A percentile compares a stretch with the other conserved stretches of the same genome.
Conservation (phyloP, 2,329 filamentous ascomycete genomes). For the Ceratocystis variospora region DNA sequence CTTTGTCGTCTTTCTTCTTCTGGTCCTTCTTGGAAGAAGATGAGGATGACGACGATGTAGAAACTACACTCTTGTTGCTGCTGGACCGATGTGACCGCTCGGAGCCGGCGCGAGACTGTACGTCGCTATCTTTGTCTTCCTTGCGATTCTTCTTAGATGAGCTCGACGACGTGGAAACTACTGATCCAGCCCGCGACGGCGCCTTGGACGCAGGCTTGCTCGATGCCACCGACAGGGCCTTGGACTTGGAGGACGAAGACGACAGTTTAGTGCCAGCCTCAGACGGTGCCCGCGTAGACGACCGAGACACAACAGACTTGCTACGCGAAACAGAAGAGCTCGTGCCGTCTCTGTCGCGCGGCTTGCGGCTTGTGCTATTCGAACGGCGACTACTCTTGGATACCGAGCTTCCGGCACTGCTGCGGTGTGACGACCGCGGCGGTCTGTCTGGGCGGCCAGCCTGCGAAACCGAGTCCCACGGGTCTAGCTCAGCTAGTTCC, state of each 20-base stretch:
- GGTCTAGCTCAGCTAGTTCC: conserved; percentile 31
- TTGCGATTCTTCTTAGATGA: conserved; percentile 25
- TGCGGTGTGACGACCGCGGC: conserved; percentile 19
- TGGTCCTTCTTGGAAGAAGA: conserved; percentile 3
- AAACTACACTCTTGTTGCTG: conserved; percentile 21
- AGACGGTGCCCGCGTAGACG: neutral
- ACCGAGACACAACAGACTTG: conserved; percentile 9
- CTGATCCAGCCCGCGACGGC: conserved; percentile 9
- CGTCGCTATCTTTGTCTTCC: conserved; percentile 28
- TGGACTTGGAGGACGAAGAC: conserved; percentile 7
- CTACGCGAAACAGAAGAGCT: conserved; percentile 16
- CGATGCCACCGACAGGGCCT: neutral
- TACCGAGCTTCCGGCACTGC: conserved; percentile 12
- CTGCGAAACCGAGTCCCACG: conserved; percentile 21
- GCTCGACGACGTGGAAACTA: conserved; percentile 21
- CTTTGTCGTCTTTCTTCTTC: conserved; percentile 24
- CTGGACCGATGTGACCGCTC: conserved; percentile 5
- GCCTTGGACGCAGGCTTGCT: conserved; percentile 5
- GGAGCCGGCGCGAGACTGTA: neutral
- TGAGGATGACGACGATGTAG: conserved; percentile 3
- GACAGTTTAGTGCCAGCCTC: conserved; percentile 3
- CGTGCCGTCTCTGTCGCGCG: conserved; percentile 20
- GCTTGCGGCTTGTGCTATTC: conserved; percentile 23
- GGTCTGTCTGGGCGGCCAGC: conserved; percentile 21
- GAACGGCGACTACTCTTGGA: conserved; percentile 5